phyloP scores from a whole-genome alignment of 331 rosid species.

The Rosa hybrid region DNA sequence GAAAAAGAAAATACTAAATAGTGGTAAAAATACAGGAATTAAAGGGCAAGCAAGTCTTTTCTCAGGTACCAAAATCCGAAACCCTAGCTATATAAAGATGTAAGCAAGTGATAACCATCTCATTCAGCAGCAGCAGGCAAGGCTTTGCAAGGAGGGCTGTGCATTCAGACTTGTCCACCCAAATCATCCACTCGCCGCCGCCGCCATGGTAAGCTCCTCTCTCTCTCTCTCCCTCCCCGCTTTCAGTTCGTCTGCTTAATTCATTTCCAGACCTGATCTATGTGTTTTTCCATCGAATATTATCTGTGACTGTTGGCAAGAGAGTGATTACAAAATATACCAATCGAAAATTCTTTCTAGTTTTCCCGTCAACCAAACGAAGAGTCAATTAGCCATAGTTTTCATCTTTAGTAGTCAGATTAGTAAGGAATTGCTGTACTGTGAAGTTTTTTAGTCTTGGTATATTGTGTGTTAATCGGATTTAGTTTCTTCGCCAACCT shows the following conservation, averaged over 20 bases:
- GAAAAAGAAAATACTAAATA: no score
- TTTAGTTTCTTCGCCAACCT: not conserved
- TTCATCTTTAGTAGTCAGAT: not conserved
- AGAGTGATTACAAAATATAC: not conserved
- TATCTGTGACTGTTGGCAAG: not conserved
- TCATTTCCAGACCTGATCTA: not conserved
- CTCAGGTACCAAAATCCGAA: not conserved
- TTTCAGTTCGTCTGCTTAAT: not conserved
- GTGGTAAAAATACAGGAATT: not conserved
- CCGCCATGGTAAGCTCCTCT: constrained; percentile 23
- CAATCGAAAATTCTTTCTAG: not conserved
- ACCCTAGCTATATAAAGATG: constrained; percentile 23
- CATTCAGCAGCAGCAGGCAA: not conserved
- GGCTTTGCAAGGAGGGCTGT: not conserved
- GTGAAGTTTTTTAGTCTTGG: not conserved
- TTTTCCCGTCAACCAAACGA: constrained; percentile 16
- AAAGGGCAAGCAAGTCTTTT: constrained; percentile 24
- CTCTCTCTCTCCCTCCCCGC: not conserved
- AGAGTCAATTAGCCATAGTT: not conserved
- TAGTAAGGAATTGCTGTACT: not conserved
- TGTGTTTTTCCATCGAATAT: not conserved
- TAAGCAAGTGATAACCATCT: no score
- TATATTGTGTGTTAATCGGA: not conserved
- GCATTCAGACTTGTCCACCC: not conserved
- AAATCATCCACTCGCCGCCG: not conserved